Evolutionary conservation across 495 filamentous ascomycete species (phyloP), one percentile per base, ranked within the genome.

Genomic region (Viridothelium virens): DNA sequence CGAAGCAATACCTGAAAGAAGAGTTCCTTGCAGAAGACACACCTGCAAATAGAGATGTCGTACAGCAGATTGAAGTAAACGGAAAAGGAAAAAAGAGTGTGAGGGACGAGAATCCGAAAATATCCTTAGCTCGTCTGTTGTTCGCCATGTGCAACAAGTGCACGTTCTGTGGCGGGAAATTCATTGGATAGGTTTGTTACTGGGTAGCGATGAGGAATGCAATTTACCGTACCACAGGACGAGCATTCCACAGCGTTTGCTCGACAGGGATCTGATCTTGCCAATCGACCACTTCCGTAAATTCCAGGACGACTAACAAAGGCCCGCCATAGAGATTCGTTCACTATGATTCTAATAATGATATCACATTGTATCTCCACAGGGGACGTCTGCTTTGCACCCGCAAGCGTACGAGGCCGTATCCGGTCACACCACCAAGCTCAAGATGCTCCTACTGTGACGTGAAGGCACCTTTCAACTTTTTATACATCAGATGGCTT

Each of bases 131-230:
- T 10, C 64, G 53, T 38, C 16, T 68, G 33, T 39, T 68, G 2
- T 56, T 68, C 36, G 62, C 66, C 4, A 38, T 56, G 14, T 68
- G 66, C 48, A 63, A 68, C 46, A 41, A 48, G 25, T 68, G 66
- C 50, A 48, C 65, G 31, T 65, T 66, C 48, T 68, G 66, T 47
- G 66, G 66, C 10, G 66, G 66, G 2, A 68, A 68, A 48, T 68
- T 44, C 38, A 56, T 68, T n/a, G 53, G 66, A 25, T 64, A 61
- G 41, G 31, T 12, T 36, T 36, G 18, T 18, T 10, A 7, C 7
- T 7, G 18, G 53, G 25, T 14, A 31, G 53, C 31, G 7, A 59
- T 36, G 53, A 59, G 14, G 53, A 59, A 59, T 59, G 53, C 31
- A 59, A 59, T 59, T 59, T 59, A 36, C 53, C 53, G 53, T 59